Evolutionary conservation across 2,329 filamentous ascomycete genomes (phyloP).

Genomic region (Biscogniauxia sp.): DNA sequence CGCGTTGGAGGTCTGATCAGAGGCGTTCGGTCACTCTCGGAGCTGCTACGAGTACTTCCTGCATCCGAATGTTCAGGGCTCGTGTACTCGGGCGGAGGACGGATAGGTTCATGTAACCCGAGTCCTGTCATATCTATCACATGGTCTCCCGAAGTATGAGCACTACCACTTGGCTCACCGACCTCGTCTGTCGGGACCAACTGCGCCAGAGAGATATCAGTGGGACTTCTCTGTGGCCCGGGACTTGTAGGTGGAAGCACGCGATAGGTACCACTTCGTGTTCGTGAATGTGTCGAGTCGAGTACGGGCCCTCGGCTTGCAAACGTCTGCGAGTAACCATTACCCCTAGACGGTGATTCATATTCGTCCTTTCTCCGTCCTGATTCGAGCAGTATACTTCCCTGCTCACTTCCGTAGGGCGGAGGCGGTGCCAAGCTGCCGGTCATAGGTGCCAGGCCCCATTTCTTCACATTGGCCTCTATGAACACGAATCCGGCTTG

Average conservation of each 20-base stretch:
- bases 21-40: constrained; percentile 54
- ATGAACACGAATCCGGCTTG: constrained; percentile 99
- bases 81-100: constrained; percentile 70
- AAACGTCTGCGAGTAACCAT: constrained; percentile 43
- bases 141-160: constrained; percentile 34
- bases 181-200: constrained; percentile 68
- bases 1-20: constrained; percentile 48
- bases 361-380: constrained; percentile 64
- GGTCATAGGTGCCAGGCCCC: constrained; percentile 94
- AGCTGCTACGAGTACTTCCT: constrained; percentile 55
- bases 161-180: constrained; percentile 63
- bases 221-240: constrained; percentile 85
- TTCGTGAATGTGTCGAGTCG: constrained; percentile 67
- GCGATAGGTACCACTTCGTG: constrained; percentile 75
- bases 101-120: constrained; percentile 53
- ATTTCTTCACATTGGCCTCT: constrained; percentile 99
- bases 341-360: constrained; percentile 40
- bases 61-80: constrained; percentile 62
- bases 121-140: constrained; percentile 39
- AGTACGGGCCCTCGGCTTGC: constrained; percentile 39
- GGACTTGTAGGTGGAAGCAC: constrained; percentile 77
- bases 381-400: constrained; percentile 89
- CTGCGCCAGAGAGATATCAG: constrained; percentile 91
- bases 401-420: constrained; percentile 94
- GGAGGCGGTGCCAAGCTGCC: constrained; percentile 92